Evolutionary conservation across 1,284 basidiomycete genomes (phyloP), one percentile per base, ranked within the genome.

Genomic region (Pisolithus thermaeus): DNA sequence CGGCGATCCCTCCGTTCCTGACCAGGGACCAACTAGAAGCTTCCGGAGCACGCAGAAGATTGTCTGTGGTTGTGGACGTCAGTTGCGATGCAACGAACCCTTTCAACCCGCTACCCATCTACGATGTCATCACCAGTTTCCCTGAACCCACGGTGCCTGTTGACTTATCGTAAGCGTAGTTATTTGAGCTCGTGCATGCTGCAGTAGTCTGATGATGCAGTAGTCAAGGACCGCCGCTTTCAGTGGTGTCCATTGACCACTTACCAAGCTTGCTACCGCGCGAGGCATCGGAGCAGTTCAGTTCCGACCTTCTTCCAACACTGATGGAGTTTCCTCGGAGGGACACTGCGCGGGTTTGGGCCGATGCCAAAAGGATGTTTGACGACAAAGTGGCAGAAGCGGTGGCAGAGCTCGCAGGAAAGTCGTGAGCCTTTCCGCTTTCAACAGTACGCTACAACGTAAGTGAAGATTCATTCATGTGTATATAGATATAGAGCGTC

Each of bases 21-120:
- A 90, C 88, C 11, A 70, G 71, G 38, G 85, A 92, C 44, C 83
- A 83, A 58, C 88, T 98, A 61, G 72, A 73, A 23, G 75, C 76
- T 22, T 92, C 90, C 9, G 94, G 94, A 22, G 69, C 74, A 49
- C 59, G 72, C 18, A 80, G 97, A 55, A 77, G 81, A 50, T 73
- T 99, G 53, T 79, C 84, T 35, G 85, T 95, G 39, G 84, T 99
- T 47, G 96, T 99, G 39, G 97, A 99, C 68, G 97, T 99, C 59
- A 97, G 93, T 69, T 99, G 97, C 74, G 97, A 99, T 72, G 98
- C 97, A 25, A 99, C 95, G 52, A 99, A 99, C 73, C 95, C 96
- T 23, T 90, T 91, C 81, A 99, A 99, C 73, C 97, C 97, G 1
- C 89, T 99, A 61, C 97, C 97, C 16, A 88, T 99, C 58, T 99